These are phyloP conservation scores for Phytophthora chlamydospora DNA, from an alignment of 352 stramenopile genomes.

Conservation along the genomic window DNA sequence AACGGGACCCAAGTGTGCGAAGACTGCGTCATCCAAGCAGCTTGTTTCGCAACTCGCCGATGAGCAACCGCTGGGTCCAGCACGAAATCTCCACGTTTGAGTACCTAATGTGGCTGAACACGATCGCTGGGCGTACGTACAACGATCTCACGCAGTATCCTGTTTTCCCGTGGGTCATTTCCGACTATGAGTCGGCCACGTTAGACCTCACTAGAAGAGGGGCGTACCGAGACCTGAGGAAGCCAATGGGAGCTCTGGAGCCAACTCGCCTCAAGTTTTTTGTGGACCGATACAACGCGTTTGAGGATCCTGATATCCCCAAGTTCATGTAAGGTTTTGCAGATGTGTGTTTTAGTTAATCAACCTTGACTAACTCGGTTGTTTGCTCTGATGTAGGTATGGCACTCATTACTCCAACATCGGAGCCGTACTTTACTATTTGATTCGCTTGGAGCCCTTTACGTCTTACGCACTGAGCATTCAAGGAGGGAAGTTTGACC, in stretches of 20 bases:
- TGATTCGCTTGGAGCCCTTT: slow-evolving; percentile 99
- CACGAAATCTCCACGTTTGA: slow-evolving; percentile 97
- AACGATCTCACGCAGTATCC: slow-evolving; percentile 97
- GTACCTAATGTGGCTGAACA: slow-evolving; percentile 94
- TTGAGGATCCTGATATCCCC: slow-evolving; percentile 87
- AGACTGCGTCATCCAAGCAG: slow-evolving; percentile 80
- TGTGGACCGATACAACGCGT: slow-evolving; percentile 93
- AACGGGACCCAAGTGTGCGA: slow-evolving; percentile 73
- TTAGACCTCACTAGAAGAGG: slow-evolving; percentile 71
- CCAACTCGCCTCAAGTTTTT: slow-evolving; percentile 92
- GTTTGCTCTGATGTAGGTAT: slow-evolving; percentile 61
- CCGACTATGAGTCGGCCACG: slow-evolving; percentile 82
- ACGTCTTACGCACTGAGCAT: slow-evolving; percentile 94
- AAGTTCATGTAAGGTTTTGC: slow-evolving; percentile 78
- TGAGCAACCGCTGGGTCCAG: slow-evolving; percentile 76
- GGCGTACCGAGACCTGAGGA: slow-evolving; percentile 96
- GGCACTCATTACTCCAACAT: slow-evolving; percentile 91
- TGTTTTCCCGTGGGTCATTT: slow-evolving; percentile 92
- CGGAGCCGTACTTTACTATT: slow-evolving; percentile 98
- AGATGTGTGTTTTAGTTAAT: neutral
- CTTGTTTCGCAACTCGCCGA: slow-evolving; percentile 79
- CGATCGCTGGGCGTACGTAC: slow-evolving; percentile 86
- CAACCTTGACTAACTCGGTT: slow-evolving; percentile 4
- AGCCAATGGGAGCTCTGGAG: slow-evolving; percentile 98
- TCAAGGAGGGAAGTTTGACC: slow-evolving; percentile 96